Base-by-base conservation (phyloP, 306 rosid genomes). In the Lagenaria siceraria region DNA sequence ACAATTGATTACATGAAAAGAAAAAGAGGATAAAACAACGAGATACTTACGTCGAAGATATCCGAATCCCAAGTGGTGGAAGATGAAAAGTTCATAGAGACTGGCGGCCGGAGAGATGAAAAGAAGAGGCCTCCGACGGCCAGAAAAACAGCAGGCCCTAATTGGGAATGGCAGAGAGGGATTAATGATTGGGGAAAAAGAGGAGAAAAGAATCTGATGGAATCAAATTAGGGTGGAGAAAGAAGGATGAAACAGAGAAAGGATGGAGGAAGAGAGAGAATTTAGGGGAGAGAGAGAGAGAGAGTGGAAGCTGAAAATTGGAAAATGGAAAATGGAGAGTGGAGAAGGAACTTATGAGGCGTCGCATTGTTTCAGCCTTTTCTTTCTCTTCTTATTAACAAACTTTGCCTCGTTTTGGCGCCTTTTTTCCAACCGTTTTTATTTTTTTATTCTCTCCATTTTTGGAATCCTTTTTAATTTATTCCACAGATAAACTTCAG, bases 261-360 rank as follows among this genome's bases (percentile, higher is more conserved):
- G 25, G 25, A 35, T 3, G 71, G 71, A 48, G 76, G 59, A 72
- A 72, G 77, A 49, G 76, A 71, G 77, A 72, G 77, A 46, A 48
- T 29, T 72, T 72, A 15, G 38, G 65, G 17, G 46, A n/a, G 40
- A 9, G 78, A 38, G 63, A 74, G 15, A 14, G 42, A 25, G 22
- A 42, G 75, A 42, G 55, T 25, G 68, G 18, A 70, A 25, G 29
- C 17, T 56, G 60, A 9, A 59, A 56, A 22, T 9, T 25, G 64
- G n/a, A 60, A 14, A 61, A 29, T 27, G 42, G 69, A 58, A 53
- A 53, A 53, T 21, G 75, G n/a, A 51, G 56, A 72, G 43, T 29
- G 54, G 75, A 12, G 42, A 18, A 31, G 64, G 63, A 74, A 31
- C 49, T 69, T 46, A 40, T 22, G 75, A 73, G 61, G 77, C 46